These are phyloP conservation scores for Lobosporangium transversale DNA, from an alignment of 192 early-diverging fungal genomes.

Conservation along the genomic window DNA sequence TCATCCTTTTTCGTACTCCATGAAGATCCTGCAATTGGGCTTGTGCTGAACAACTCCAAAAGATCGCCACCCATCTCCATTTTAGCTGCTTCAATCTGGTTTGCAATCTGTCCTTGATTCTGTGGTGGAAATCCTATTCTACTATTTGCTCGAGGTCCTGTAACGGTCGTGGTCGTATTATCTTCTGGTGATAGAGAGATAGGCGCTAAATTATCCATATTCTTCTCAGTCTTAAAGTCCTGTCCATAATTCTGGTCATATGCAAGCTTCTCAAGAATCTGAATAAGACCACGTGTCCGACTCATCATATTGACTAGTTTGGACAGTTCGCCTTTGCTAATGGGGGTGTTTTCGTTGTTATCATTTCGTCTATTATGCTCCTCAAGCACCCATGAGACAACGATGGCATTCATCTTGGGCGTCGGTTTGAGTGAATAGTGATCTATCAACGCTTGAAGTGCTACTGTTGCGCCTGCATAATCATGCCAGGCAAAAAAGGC, in stretches of 20 bases:
- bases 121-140: too few relatives aligned
- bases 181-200: background rate
- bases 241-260: background rate
- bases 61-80: slow-evolving; percentile 46
- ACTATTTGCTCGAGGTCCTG: background rate
- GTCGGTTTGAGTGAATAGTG: slow-evolving; percentile 27
- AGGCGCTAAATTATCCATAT: background rate
- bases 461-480: slow-evolving; percentile 29
- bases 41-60: slow-evolving; percentile 15
- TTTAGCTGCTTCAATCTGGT: slow-evolving; percentile 6
- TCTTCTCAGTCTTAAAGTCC: background rate
- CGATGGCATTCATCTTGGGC: slow-evolving; percentile 44
- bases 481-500: slow-evolving; percentile 32
- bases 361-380: slow-evolving; percentile 15
- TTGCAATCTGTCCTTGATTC: background rate
- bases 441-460: slow-evolving; percentile 24
- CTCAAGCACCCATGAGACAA: slow-evolving; percentile 27
- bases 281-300: slow-evolving; percentile 24
- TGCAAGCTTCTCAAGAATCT: slow-evolving; percentile 33
- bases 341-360: background rate
- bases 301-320: slow-evolving; percentile 28
- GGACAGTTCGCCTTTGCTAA: slow-evolving; percentile 9
- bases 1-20: slow-evolving; percentile 14
- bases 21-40: slow-evolving; percentile 15
- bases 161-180: background rate